These are phyloP conservation scores for Coniella vitis DNA, from an alignment of 2,329 filamentous ascomycete species.

Conservation along the genomic window DNA sequence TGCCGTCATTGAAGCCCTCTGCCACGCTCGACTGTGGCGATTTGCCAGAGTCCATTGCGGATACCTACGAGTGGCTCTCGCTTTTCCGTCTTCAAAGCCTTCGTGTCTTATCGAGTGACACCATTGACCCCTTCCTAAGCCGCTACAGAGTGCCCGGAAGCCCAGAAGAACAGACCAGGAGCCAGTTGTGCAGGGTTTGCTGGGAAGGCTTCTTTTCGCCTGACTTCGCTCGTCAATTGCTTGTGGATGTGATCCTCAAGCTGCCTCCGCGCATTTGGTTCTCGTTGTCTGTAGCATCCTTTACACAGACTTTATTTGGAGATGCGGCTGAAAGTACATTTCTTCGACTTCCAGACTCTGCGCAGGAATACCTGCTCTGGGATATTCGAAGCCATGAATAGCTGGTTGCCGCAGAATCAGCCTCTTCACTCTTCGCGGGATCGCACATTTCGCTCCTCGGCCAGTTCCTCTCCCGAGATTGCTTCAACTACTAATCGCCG, in stretches of 20 bases:
- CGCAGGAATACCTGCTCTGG: conserved; percentile 54
- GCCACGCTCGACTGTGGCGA: conserved; percentile 35
- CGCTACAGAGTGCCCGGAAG: conserved; percentile 54
- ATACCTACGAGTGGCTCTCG: conserved; percentile 69
- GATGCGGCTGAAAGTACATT: conserved; percentile 45
- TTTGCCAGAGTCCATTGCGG: conserved; percentile 56
- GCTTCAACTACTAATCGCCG: conserved; percentile 75
- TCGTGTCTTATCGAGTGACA: conserved; percentile 50
- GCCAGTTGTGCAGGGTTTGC: conserved; percentile 42
- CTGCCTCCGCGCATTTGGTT: conserved; percentile 47
- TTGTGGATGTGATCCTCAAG: conserved; percentile 38
- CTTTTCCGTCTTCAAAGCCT: conserved; percentile 60
- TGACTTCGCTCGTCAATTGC: conserved; percentile 41
- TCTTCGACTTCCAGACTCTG: conserved; percentile 41
- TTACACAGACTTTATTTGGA: conserved; percentile 38
- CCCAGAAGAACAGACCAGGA: conserved; percentile 18
- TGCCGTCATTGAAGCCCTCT: conserved; percentile 29
- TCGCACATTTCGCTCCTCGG: conserved; percentile 59
- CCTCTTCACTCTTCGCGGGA: conserved; percentile 48
- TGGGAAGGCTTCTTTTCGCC: conserved; percentile 55
- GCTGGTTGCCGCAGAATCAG: conserved; percentile 8
- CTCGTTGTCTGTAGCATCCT: conserved; percentile 44
- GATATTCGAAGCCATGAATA: conserved; percentile 44
- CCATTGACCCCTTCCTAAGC: conserved; percentile 61
- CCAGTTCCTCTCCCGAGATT: conserved; percentile 57